A percentile compares a stretch with the other conserved stretches of the same genome.
Conservation (phyloP, 495 filamentous ascomycete genomes). For the Apodospora peruviana region DNA sequence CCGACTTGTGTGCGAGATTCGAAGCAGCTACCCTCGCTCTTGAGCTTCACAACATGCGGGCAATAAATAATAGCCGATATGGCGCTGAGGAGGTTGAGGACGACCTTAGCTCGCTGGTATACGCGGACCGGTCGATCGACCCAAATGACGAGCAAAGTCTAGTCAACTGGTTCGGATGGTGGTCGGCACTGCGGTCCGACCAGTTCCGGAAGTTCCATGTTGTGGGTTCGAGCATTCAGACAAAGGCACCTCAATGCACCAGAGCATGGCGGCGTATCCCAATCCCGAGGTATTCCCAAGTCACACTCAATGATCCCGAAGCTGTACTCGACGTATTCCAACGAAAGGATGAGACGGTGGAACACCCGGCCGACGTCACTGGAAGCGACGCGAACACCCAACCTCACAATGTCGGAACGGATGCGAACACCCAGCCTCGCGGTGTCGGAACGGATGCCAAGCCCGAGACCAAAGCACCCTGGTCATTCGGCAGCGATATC, state of each 20-base stretch:
- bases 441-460: not conserved
- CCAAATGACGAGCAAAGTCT: constrained; percentile 48
- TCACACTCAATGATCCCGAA: constrained; percentile 36
- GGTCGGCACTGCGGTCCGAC: constrained; percentile 41
- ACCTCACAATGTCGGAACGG: not conserved
- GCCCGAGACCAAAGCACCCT: not conserved
- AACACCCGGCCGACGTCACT: not conserved
- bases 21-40: constrained; percentile 14
- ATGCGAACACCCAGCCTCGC: not conserved
- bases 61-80: constrained; percentile 1
- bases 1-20: constrained; percentile 22
- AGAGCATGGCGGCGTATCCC: constrained; percentile 29
- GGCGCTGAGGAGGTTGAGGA: constrained; percentile 17
- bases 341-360: constrained; percentile 3
- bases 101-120: constrained; percentile 34
- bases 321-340: constrained; percentile 20
- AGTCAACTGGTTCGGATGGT: constrained; percentile 50
- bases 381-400: not conserved
- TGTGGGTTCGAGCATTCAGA: constrained; percentile 33
- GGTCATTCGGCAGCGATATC: constrained; percentile 10
- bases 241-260: constrained; percentile 6
- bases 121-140: constrained; percentile 38
- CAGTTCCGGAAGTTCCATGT: constrained; percentile 43
- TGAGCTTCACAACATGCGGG: constrained; percentile 17
- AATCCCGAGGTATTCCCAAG: constrained; percentile 33